Base-by-base conservation (phyloP, 163 green algal species). In the Scenedesmus sp. region DNA sequence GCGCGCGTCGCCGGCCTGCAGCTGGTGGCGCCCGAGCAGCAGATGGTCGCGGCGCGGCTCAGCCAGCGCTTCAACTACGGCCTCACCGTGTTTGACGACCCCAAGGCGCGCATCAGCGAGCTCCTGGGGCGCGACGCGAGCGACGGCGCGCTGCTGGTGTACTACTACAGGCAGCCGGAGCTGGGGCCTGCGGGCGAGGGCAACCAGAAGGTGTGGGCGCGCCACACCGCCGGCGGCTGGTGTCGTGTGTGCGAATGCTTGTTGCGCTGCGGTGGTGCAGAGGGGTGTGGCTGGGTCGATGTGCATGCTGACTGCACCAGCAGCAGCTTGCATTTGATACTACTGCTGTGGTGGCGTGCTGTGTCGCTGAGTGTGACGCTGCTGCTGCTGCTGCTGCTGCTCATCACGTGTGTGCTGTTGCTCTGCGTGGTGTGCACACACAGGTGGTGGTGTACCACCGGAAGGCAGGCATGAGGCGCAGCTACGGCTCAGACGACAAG, bases 401-500 rank as follows among this genome's bases (percentile, higher is more conserved):
- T 9, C 13, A 33, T 16, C 59, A n/a, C 26, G 26, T 18, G 9
- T 30, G 26, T 86, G 44, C 26, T 30, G 33, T 30, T 70, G 46
- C 44, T n/a, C 7, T 70, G 44, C 42, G 13, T 49, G 1, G n/a
- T 2, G 15, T 15, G 6, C 73, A 85, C 43, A 30, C 43, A 33
- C 42, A 93, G 79, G 70, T 95, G 40, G 80, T 93, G 1, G 87
- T 96, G 26, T 91, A 92, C 33, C 93, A 96, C 91, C 92, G 91
- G 5, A 79, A 82, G n/a, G 33, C 81, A 26, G 56, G 56, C 42
- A 18, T 59, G 9, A n/a, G 70, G 15, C n/a, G 61, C 86, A 49
- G 72, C 53, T 26, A 24, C 81, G 42, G 4, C 7, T 37, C 42
- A 49, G 72, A 56, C 30, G 13, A 83, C 33, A 65, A 84, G 40